A percentile compares a stretch with the other conserved stretches of the same genome.
phyloP scores from a whole-genome alignment of 176 grass and related monocot genomes.

The Zea mays region Zm-B73-REFERENCE-NAM-5.0 NC_050105.1:27597501-27598000 shows the following conservation, averaged over 20 bases:
- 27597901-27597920: constrained; percentile 19
- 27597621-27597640: constrained; percentile 11
- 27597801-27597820: constrained; percentile 4
- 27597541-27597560: neutral
- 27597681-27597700: constrained; percentile 32
- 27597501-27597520: constrained; percentile 22
- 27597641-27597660: neutral
- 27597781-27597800: constrained; percentile 28
- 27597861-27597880: constrained; percentile 18
- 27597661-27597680: neutral
- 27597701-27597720: constrained; percentile 21
- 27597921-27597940: constrained; percentile 3
- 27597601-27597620: constrained; percentile 35
- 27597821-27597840: constrained; percentile 28
- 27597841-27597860: constrained; percentile 30
- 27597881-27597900: constrained; percentile 7
- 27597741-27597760: constrained; percentile 26
- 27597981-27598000: constrained; percentile 11
- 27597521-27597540: constrained; percentile 31
- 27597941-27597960: constrained; percentile 34
- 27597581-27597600: constrained; percentile 34
- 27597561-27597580: constrained; percentile 19
- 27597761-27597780: constrained; percentile 20
- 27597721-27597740: constrained; percentile 23
- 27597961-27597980: constrained; percentile 18